phyloP scores from a whole-genome alignment of 176 grass and related monocot species.

The Poa annua region DNA sequence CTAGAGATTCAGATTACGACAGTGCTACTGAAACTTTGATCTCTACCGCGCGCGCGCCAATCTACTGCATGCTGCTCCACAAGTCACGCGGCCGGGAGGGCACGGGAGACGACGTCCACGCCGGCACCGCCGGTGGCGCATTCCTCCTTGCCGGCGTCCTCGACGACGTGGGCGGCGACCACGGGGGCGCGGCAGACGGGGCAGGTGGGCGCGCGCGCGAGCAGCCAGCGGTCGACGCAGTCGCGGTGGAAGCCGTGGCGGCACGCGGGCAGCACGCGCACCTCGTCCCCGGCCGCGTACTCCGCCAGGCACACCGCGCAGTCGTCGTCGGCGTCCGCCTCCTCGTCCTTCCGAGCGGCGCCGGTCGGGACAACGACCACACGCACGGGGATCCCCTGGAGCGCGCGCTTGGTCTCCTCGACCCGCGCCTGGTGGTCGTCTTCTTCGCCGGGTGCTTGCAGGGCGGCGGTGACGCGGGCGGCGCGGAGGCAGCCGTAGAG shows the following conservation, averaged over 20 bases:
- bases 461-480: neutral
- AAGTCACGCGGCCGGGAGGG: neutral
- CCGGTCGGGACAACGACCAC: neutral
- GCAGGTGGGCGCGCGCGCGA: constrained; percentile 48
- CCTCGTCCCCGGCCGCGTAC: constrained; percentile 46
- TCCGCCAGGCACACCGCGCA: constrained; percentile 57
- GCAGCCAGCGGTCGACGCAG: constrained; percentile 65
- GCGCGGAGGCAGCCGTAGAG: constrained; percentile 33
- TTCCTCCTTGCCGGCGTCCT: neutral
- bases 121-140: neutral
- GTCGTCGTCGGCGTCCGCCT: neutral
- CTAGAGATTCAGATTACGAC: too few relatives aligned
- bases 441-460: neutral
- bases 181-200: constrained; percentile 44
- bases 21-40: too few relatives aligned
- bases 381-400: constrained; percentile 35
- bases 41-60: too few relatives aligned
- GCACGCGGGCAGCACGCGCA: constrained; percentile 51
- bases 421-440: neutral
- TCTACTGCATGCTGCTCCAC: too few relatives aligned
- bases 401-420: constrained; percentile 47
- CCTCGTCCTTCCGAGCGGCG: neutral
- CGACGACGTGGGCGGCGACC: constrained; percentile 20
- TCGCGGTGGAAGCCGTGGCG: constrained; percentile 53
- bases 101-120: neutral